These are phyloP conservation scores for Zhuliangozyma blackwelliae DNA, from an alignment of 1,139 yeast species.

Conservation along the genomic window DNA sequence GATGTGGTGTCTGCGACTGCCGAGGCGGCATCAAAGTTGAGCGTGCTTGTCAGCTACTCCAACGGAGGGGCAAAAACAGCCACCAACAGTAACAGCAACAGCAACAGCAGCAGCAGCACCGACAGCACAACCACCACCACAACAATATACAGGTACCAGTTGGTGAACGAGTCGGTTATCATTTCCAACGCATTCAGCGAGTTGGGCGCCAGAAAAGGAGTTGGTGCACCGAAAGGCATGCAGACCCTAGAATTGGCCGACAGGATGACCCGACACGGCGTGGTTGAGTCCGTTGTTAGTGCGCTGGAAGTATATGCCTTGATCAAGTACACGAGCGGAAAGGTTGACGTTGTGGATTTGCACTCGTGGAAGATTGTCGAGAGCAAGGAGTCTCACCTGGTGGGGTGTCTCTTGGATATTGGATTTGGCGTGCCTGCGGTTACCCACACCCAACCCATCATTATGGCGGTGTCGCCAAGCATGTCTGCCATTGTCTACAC, in stretches of 20 bases:
- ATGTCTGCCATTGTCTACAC: constrained; percentile 45
- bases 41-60: constrained; percentile 33
- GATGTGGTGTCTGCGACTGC: constrained; percentile 44
- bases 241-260: constrained; percentile 20
- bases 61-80: constrained; percentile 17
- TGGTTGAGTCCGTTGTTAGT: constrained; percentile 16
- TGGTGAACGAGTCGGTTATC: constrained; percentile 22
- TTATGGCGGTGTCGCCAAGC: constrained; percentile 55
- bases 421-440: constrained; percentile 49
- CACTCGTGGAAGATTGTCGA: constrained; percentile 23
- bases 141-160: constrained; percentile 31
- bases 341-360: constrained; percentile 40
- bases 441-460: constrained; percentile 24
- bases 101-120: constrained; percentile 14
- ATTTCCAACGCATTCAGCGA: constrained; percentile 30
- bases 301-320: constrained; percentile 22
- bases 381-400: constrained; percentile 12
- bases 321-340: constrained; percentile 36
- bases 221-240: constrained; percentile 7
- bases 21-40: constrained; percentile 30
- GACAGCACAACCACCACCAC: constrained; percentile 21
- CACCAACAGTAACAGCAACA: not conserved
- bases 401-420: constrained; percentile 40
- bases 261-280: constrained; percentile 18
- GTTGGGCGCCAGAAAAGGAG: constrained; percentile 27